Conservation (phyloP, 805 yeast species). For the Yamadazyma tumulicola region DNA sequence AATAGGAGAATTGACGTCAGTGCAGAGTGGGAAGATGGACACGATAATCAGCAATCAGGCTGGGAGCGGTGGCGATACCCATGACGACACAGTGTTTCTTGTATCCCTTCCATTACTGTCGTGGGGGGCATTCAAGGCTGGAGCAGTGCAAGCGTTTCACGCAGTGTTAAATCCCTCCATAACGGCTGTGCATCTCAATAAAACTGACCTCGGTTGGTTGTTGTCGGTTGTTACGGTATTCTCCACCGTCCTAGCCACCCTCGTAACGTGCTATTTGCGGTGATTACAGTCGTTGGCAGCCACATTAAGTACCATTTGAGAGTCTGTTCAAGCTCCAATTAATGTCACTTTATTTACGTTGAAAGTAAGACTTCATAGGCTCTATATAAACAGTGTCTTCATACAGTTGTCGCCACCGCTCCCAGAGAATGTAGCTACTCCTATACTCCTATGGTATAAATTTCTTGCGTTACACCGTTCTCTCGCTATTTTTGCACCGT, state of each 20-base stretch:
- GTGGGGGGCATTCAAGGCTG: background rate
- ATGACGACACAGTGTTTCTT: background rate
- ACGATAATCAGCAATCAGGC: background rate
- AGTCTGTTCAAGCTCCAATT: too few species aligned
- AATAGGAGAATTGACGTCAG: constrained; percentile 8
- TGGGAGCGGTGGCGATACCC: background rate
- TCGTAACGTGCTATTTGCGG: too few species aligned
- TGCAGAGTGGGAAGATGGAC: background rate
- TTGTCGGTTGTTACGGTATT: constrained; percentile 1
- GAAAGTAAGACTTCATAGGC: too few species aligned
- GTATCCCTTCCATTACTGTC: background rate
- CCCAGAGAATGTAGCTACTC: too few species aligned
- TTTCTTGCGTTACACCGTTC: too few species aligned
- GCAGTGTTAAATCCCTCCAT: background rate
- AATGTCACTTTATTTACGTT: too few species aligned
- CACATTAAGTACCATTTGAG: too few species aligned
- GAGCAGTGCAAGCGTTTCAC: background rate
- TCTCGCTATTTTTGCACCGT: too few species aligned
- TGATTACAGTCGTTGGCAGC: too few species aligned
- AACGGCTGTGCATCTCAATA: background rate
- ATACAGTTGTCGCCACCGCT: too few species aligned
- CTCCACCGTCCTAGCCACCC: constrained; percentile 4
- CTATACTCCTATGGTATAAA: too few species aligned
- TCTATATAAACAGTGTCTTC: too few species aligned
- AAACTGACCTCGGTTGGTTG: constrained; percentile 3